Base-by-base conservation (phyloP, 2,329 filamentous ascomycete species). In the Trichophyton equinum region DNA sequence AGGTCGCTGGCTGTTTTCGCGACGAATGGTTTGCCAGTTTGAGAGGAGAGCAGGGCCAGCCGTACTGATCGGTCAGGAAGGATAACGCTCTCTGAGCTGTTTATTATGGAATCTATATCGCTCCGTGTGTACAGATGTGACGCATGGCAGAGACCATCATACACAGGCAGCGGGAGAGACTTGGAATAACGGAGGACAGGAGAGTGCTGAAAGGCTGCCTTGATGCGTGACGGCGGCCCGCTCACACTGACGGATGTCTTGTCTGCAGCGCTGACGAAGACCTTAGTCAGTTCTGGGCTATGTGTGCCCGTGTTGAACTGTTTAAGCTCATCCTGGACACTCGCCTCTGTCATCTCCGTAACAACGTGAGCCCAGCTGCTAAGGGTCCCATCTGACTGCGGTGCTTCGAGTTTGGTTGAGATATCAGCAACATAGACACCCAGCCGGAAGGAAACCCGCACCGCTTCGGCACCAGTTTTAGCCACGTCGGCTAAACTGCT, bases 371-470 rank as follows among this genome's bases (percentile, higher is more conserved):
- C 46, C 46, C 46, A 51, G 11, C 46, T 51, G 6, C 13, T 22
- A 13, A 51, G 46, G 4, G 22, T 51, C 3, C 46, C 46, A 13
- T 51, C 46, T 25, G 46, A 22, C 3, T 51, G 46, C 9, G 46
- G 71, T 15, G 75, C 60, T 61, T 81, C 69, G 3, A 81, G 64
- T 25, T 75, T 72, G 40, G 73, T 65, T 0, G 78, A 79, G 0
- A 79, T 68, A 1, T 70, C 67, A n/a, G 73, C 64, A 0, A 81
- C 77, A 1, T 73, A 65, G 4, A 80, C 64, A 0, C 79, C 78
- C 2, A 81, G 68, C 0, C 79, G 72, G 61, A 82, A 80, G 1
- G 80, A 77, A 1, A 74, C 38, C 0, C 77, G 71, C 1, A 79
- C 66, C 0, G 69, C 74, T 58, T 80, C 71, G 0, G 74, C 75